Evolutionary conservation across 306 rosid species (phyloP).

Genomic region (Myrica gale): DNA sequence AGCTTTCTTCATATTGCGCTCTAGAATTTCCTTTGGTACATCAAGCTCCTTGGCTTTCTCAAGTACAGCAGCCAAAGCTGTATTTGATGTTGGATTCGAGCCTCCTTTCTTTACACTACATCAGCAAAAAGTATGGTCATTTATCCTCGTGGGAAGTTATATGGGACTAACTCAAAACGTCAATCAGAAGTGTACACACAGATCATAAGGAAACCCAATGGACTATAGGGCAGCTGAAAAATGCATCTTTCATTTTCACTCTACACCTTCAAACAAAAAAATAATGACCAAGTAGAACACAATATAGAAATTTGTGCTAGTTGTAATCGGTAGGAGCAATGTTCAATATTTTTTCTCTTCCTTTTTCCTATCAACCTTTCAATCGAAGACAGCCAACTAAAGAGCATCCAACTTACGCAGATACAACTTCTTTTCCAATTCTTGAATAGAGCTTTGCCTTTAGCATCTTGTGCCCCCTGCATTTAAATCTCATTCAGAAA

Average conservation of each 20-base stretch:
- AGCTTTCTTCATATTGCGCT: conserved; percentile 84
- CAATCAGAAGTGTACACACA: neutral
- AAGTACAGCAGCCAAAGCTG: conserved; percentile 66
- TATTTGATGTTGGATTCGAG: conserved; percentile 65
- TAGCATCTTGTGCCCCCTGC: conserved; percentile 72
- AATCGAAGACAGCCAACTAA: too few species aligned
- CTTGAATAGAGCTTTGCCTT: conserved; percentile 71
- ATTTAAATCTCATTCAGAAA: conserved; percentile 19
- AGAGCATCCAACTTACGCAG: too few species aligned
- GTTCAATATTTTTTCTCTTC: too few species aligned
- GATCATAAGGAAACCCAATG: neutral
- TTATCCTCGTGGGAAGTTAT: neutral
- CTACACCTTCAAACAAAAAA: neutral
- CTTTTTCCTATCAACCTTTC: too few species aligned
- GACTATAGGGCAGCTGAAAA: neutral
- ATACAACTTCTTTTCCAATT: conserved; percentile 90
- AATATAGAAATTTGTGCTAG: conserved; percentile 6
- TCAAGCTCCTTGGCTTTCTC: conserved; percentile 95
- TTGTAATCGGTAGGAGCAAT: neutral
- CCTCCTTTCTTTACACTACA: conserved; percentile 82
- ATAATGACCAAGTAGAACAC: neutral
- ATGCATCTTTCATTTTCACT: neutral
- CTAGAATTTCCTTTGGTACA: conserved; percentile 83
- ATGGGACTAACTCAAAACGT: neutral
- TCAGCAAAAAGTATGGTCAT: conserved; percentile 12